Conservation (phyloP, 305 asterid species). For the Fraxinus sp. region DNA sequence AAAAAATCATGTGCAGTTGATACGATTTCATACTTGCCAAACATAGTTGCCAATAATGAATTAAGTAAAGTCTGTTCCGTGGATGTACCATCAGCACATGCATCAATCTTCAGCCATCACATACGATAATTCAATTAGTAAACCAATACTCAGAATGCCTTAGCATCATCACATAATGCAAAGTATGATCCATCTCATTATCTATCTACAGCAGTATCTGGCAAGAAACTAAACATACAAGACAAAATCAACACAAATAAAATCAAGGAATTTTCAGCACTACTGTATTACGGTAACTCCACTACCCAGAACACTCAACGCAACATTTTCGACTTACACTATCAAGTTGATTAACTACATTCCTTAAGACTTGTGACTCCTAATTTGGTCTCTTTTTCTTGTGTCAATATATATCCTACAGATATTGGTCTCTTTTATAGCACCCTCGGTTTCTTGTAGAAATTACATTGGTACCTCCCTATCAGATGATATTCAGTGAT, state of each 20-base stretch:
- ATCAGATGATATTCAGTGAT: background rate
- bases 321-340: background rate
- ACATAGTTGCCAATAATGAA: conserved; percentile 48
- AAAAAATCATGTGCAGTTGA: conserved; percentile 56
- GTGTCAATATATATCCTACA: background rate
- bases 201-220: background rate
- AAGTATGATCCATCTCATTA: background rate
- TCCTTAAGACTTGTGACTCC: background rate
- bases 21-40: conserved; percentile 49
- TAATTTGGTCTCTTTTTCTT: background rate
- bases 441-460: background rate
- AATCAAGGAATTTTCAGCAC: background rate
- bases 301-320: background rate
- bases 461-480: background rate
- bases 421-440: background rate
- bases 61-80: conserved; percentile 55
- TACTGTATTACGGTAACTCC: background rate
- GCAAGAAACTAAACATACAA: background rate
- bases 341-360: background rate
- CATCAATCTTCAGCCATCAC: conserved; percentile 49
- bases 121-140: conserved; percentile 7
- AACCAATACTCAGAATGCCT: conserved; percentile 5
- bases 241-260: background rate
- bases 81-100: conserved; percentile 32
- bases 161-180: background rate